phyloP scores from a whole-genome alignment of 2,329 filamentous ascomycete genomes.

The Phaeoacremonium minimum region DNA sequence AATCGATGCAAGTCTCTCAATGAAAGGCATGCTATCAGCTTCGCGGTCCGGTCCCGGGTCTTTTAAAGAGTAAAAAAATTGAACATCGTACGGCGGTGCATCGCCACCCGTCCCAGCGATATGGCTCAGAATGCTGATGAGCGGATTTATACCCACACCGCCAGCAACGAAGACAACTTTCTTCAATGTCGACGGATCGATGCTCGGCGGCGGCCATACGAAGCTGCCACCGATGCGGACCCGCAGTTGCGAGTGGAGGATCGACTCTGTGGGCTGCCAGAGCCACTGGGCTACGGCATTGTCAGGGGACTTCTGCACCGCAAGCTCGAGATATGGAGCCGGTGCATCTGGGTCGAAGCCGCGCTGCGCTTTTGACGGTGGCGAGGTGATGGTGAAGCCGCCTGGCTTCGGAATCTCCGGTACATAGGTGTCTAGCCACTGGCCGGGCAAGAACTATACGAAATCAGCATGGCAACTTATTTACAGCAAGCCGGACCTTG shows the following conservation, averaged over 20 bases:
- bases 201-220: slow-evolving; percentile 63
- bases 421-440: slow-evolving; percentile 83
- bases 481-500: no score
- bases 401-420: slow-evolving; percentile 67
- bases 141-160: slow-evolving; percentile 77
- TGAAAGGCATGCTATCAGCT: slow-evolving; percentile 40
- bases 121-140: slow-evolving; percentile 68
- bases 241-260: slow-evolving; percentile 53
- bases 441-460: slow-evolving; percentile 69
- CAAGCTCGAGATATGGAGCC: slow-evolving; percentile 65
- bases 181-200: slow-evolving; percentile 31
- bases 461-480: no score
- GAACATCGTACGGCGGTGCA: slow-evolving; percentile 33
- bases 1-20: slow-evolving; percentile 38
- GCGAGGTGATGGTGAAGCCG: slow-evolving; percentile 83
- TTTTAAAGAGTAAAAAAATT: slow-evolving; percentile 60
- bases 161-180: slow-evolving; percentile 73
- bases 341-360: background rate
- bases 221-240: slow-evolving; percentile 80
- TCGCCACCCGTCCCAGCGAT: slow-evolving; percentile 39
- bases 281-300: slow-evolving; percentile 77
- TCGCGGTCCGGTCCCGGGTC: slow-evolving; percentile 17
- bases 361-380: slow-evolving; percentile 49
- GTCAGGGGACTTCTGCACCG: slow-evolving; percentile 65
- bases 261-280: slow-evolving; percentile 53